phyloP scores from a whole-genome alignment of 108 stramenopile genomes.

The Stephanodiscus triporus region DNA sequence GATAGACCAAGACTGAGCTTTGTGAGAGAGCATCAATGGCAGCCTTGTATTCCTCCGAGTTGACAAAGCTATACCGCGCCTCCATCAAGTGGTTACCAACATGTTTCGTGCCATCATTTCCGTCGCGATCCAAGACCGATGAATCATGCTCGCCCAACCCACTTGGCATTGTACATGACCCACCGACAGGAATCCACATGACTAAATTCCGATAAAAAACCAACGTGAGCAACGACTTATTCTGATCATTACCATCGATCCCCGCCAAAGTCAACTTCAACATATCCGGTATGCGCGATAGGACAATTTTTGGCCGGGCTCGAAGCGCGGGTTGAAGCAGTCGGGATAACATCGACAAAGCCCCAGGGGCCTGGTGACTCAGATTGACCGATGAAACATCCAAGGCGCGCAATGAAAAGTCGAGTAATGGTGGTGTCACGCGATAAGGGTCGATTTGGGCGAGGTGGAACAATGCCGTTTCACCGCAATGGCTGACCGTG shows the following conservation, averaged over 20 bases:
- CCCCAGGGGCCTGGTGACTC: constrained; percentile 89
- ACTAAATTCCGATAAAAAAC: constrained; percentile 81
- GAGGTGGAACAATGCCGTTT: constrained; percentile 81
- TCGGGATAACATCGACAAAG: constrained; percentile 71
- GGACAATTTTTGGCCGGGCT: constrained; percentile 57
- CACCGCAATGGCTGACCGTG: constrained; percentile 83
- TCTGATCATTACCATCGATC: constrained; percentile 91
- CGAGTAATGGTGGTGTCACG: constrained; percentile 79
- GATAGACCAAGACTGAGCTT: constrained; percentile 58
- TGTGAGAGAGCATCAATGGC: constrained; percentile 63
- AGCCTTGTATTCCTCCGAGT: constrained; percentile 55
- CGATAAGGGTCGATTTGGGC: constrained; percentile 75
- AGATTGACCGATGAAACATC: constrained; percentile 82
- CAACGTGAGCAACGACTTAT: constrained; percentile 85
- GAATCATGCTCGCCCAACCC: not conserved
- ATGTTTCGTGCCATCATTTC: constrained; percentile 46
- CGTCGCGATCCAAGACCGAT: constrained; percentile 10
- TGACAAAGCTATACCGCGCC: constrained; percentile 36
- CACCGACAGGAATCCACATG: constrained; percentile 87
- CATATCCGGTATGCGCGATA: constrained; percentile 75
- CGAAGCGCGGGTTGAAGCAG: constrained; percentile 75
- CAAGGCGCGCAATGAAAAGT: constrained; percentile 82
- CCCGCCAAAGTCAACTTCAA: constrained; percentile 80
- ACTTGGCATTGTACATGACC: constrained; percentile 14
- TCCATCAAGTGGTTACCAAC: constrained; percentile 62